Evolutionary conservation across 2,329 filamentous ascomycete genomes (phyloP).

Genomic region (Phaeophleospora eucalypticola): DNA sequence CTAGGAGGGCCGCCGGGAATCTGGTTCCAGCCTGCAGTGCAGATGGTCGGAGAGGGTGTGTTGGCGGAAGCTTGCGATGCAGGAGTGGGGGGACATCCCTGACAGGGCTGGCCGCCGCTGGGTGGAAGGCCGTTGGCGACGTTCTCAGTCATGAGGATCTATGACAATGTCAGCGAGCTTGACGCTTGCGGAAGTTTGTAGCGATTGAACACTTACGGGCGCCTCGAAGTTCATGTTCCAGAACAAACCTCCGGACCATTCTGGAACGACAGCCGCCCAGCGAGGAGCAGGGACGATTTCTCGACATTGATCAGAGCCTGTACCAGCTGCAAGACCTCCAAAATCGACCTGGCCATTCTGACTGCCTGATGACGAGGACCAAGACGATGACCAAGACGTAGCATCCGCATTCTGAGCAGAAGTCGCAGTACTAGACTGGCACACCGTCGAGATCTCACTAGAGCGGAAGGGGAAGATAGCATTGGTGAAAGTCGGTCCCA

Average conservation of each 20-base stretch:
- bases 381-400: not conserved
- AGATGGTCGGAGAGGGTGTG: conserved; percentile 2
- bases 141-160: conserved; percentile 1
- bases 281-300: conserved; percentile 4
- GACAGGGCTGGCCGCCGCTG: not conserved
- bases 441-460: conserved; percentile 22
- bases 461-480: conserved; percentile 22
- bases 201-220: not conserved
- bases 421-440: conserved; percentile 4
- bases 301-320: not conserved
- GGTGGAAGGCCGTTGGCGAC: not conserved
- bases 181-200: too few relatives aligned
- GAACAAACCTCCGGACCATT: conserved; percentile 1
- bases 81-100: not conserved
- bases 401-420: not conserved
- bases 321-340: not conserved
- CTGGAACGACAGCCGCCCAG: conserved; percentile 3
- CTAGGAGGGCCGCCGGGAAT: not conserved
- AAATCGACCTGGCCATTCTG: conserved; percentile 1
- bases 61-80: conserved; percentile 1
- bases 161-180: too few relatives aligned
- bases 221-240: conserved; percentile 7
- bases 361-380: not conserved
- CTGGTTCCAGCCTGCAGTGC: not conserved
- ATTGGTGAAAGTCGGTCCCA: conserved; percentile 25